These are phyloP conservation scores for Annulohypoxylon truncatum DNA, from an alignment of 2,329 filamentous ascomycete genomes.

Conservation along the genomic window DNA sequence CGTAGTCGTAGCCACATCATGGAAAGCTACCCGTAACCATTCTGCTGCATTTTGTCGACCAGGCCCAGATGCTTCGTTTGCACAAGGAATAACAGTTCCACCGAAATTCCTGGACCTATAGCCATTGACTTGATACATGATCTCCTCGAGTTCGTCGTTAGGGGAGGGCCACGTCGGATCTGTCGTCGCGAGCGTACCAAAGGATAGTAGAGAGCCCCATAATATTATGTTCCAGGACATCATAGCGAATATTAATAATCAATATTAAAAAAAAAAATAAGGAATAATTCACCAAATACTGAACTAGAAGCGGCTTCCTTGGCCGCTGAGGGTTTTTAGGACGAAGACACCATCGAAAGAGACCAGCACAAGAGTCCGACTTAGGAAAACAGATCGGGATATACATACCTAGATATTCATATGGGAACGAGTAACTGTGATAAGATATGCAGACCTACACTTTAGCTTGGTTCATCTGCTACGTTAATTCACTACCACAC, in stretches of 20 bases:
- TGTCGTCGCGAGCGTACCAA: slow-evolving; percentile 53
- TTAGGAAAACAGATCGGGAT: neutral
- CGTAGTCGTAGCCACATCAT: slow-evolving; percentile 70
- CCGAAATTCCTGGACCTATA: slow-evolving; percentile 67
- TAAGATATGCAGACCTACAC: slow-evolving; percentile 20
- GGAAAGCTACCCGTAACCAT: slow-evolving; percentile 71
- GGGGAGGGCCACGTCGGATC: slow-evolving; percentile 70
- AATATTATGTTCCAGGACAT: slow-evolving; percentile 49
- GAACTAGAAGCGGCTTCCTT: neutral
- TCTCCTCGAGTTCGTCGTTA: slow-evolving; percentile 71
- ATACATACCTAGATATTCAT: neutral
- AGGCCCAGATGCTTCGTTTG: slow-evolving; percentile 62
- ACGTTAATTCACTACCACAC: slow-evolving; percentile 12
- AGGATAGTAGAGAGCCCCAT: slow-evolving; percentile 53
- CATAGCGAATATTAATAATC: neutral
- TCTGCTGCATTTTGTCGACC: slow-evolving; percentile 70
- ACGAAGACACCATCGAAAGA: neutral
- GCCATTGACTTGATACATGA: slow-evolving; percentile 69
- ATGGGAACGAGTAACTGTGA: neutral
- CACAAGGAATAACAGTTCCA: slow-evolving; percentile 67
- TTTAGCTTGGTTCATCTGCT: slow-evolving; percentile 1
- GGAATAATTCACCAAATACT: neutral
- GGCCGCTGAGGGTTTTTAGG: neutral
- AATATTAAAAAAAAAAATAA: slow-evolving; percentile 29
- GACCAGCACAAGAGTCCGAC: neutral